Percentiles rank a stretch among this genome's conserved stretches.
Conservation (phyloP, 768 basidiomycete genomes). For the Kwoniella botswanensis region DNA sequence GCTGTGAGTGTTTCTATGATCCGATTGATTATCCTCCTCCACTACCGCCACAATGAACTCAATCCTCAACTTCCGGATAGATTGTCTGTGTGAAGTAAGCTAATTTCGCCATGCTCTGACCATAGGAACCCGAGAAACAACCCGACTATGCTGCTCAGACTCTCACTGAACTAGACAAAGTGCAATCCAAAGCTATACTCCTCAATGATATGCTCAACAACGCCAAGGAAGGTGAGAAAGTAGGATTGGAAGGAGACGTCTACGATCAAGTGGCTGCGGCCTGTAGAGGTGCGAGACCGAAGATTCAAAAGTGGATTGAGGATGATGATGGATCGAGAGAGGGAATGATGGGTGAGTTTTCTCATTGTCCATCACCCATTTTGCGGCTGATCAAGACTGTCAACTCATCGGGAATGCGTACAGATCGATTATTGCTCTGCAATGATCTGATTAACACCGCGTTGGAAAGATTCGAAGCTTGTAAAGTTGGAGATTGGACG, state of each 20-base stretch:
- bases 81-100: not conserved
- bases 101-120: not conserved
- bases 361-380: not conserved
- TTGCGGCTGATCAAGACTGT: not conserved
- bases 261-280: conserved; percentile 95
- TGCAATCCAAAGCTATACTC: conserved; percentile 93
- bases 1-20: conserved; percentile 62
- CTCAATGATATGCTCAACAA: conserved; percentile 97
- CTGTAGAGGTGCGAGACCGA: conserved; percentile 80
- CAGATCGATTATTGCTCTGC: conserved; percentile 90
- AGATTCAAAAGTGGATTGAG: conserved; percentile 96
- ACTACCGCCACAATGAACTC: not conserved
- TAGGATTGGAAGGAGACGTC: conserved; percentile 80
- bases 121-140: conserved; percentile 82
- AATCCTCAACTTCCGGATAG: no score
- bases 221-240: conserved; percentile 78
- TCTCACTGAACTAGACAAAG: conserved; percentile 84
- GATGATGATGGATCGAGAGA: conserved; percentile 65
- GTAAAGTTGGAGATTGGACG: conserved; percentile 85
- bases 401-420: not conserved
- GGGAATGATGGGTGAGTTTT: conserved; percentile 76
- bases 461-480: conserved; percentile 85
- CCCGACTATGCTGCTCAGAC: conserved; percentile 93
- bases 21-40: not conserved
- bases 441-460: conserved; percentile 98